Evolutionary conservation across 148 eudicot genomes (phyloP).

Genomic region (Rhododendron vialii): DNA sequence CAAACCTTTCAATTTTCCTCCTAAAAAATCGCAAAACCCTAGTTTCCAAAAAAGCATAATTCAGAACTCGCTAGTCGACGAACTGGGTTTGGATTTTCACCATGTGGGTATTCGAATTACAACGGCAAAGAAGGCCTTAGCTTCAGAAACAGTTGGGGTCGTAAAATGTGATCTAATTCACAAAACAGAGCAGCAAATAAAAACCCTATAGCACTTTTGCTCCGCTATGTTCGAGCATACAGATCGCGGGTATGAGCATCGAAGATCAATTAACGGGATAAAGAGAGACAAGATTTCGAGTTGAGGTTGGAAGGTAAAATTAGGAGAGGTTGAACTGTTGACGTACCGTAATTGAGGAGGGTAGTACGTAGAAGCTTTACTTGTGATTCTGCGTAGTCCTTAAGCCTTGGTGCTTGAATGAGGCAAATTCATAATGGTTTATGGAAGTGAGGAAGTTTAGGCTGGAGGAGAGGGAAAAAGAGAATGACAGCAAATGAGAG

Average conservation of each 20-base stretch:
- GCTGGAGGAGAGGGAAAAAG: not conserved
- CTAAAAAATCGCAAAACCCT: not conserved
- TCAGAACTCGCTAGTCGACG: not conserved
- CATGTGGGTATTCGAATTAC: not conserved
- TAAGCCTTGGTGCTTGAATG: not conserved
- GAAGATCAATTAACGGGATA: not conserved
- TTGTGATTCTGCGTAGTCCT: not conserved
- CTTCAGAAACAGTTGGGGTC: not conserved
- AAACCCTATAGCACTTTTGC: not conserved
- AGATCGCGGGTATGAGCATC: not conserved
- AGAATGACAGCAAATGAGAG: not conserved
- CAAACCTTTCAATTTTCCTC: not conserved
- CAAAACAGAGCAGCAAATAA: not conserved
- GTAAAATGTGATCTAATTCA: not conserved
- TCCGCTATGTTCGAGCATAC: not conserved
- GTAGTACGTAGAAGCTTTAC: not conserved
- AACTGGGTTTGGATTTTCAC: not conserved
- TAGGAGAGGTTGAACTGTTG: not conserved
- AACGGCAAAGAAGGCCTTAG: not conserved
- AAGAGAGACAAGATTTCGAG: not conserved
- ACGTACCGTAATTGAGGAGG: conserved; percentile 3
- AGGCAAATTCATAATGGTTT: not conserved
- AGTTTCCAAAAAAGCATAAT: conserved; percentile 9
- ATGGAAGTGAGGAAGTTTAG: not conserved
- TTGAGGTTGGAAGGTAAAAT: not conserved